Conservation (phyloP, 768 basidiomycete genomes). For the Lentinula lateritia region DNA sequence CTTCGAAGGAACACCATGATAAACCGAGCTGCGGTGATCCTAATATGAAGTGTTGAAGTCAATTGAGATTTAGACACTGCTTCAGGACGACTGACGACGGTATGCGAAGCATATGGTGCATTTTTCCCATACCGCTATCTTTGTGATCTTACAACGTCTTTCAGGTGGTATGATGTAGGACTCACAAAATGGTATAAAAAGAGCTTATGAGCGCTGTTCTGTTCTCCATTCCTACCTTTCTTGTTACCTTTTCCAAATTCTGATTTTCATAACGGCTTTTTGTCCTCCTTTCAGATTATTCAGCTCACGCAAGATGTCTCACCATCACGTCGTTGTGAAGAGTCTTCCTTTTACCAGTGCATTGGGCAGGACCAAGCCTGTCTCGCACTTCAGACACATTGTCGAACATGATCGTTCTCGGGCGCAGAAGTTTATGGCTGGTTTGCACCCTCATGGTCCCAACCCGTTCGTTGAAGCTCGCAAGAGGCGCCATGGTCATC, state of each 20-base stretch:
- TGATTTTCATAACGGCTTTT: neutral
- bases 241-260: neutral
- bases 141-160: neutral
- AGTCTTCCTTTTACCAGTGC: slow-evolving; percentile 1
- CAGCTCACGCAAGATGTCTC: neutral
- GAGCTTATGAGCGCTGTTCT: neutral
- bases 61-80: neutral
- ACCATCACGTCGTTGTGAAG: neutral
- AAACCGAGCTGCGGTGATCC: neutral
- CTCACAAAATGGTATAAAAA: neutral
- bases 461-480: slow-evolving; percentile 23
- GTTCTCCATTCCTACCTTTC: neutral
- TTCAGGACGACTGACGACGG: neutral
- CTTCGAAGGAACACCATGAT: neutral
- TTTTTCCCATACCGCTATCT: neutral
- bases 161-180: neutral
- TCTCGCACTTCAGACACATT: slow-evolving; percentile 39
- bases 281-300: slow-evolving; percentile 1
- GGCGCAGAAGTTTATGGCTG: slow-evolving; percentile 50
- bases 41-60: neutral
- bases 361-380: slow-evolving; percentile 9
- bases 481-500: slow-evolving; percentile 18
- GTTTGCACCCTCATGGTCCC: slow-evolving; percentile 51
- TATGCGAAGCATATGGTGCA: neutral
- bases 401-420: slow-evolving; percentile 49